Evolutionary conservation across 345 rosid species (phyloP).

Genomic region (Aquilaria yunnanensis): DNA sequence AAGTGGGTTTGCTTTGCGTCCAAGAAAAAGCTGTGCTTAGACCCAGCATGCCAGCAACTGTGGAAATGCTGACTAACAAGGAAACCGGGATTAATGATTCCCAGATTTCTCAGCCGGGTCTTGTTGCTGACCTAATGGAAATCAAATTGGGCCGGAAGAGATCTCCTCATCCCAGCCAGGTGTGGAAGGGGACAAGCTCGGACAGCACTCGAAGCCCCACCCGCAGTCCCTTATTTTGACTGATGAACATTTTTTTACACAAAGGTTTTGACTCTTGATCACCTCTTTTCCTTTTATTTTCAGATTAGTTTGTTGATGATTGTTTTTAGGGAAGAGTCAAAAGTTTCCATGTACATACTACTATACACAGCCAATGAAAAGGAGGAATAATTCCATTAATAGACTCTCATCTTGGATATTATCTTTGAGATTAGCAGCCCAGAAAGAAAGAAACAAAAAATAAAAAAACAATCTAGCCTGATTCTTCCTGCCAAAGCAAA

Average conservation of each 20-base stretch:
- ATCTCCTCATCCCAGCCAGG: neutral
- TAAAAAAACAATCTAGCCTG: no score
- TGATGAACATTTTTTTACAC: neutral
- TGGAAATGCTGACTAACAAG: slow-evolving; percentile 27
- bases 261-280: no score
- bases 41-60: slow-evolving; percentile 38
- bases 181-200: slow-evolving; percentile 13
- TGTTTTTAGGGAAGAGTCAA: no score
- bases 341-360: no score
- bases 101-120: slow-evolving; percentile 39
- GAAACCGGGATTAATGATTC: slow-evolving; percentile 16
- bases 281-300: neutral
- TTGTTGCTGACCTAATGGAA: slow-evolving; percentile 35
- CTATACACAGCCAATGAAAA: no score
- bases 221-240: slow-evolving; percentile 15
- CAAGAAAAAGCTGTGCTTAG: slow-evolving; percentile 45
- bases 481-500: no score
- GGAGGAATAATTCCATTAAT: no score
- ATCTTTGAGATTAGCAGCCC: neutral
- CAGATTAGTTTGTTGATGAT: no score
- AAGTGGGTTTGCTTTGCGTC: slow-evolving; percentile 49
- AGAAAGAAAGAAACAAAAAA: no score
- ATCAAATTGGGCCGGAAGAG: slow-evolving; percentile 30
- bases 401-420: neutral
- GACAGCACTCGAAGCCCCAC: slow-evolving; percentile 5